Conservation (phyloP, 768 basidiomycete species). For the Trametes maxima region DNA sequence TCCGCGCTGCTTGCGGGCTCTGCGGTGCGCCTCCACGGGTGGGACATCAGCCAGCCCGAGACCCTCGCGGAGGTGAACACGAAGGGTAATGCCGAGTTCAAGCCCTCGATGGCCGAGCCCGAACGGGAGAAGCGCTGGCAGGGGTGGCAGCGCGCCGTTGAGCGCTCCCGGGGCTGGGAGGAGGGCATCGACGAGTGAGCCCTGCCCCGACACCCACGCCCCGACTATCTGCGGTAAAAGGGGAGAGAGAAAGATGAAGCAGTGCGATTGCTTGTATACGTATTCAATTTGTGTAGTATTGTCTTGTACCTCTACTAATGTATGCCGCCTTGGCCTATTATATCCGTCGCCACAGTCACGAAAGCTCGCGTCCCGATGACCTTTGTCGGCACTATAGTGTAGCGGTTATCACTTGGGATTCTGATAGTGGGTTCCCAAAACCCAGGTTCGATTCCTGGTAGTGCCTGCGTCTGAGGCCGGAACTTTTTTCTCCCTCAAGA, state of each 20-base stretch:
- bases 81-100: slow-evolving; percentile 73
- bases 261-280: slow-evolving; percentile 6
- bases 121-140: slow-evolving; percentile 68
- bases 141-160: slow-evolving; percentile 89
- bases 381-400: slow-evolving; percentile 16
- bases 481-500: not conserved
- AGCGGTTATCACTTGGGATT: slow-evolving; percentile 24
- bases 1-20: slow-evolving; percentile 92
- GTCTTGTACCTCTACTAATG: not conserved
- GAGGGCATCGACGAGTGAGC: slow-evolving; percentile 33
- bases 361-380: not conserved
- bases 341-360: no score
- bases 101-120: slow-evolving; percentile 52
- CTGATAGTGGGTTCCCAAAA: slow-evolving; percentile 21
- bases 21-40: slow-evolving; percentile 86
- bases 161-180: slow-evolving; percentile 83
- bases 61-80: slow-evolving; percentile 88
- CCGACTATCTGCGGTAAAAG: not conserved
- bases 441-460: slow-evolving; percentile 24
- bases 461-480: not conserved
- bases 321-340: not conserved
- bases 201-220: no score
- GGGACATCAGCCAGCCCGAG: slow-evolving; percentile 85
- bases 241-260: not conserved
- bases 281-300: not conserved